Evolutionary conservation across 441 rosid genomes (phyloP), one percentile per base, ranked within the genome.

Genomic region (Brassica hybrid): DNA sequence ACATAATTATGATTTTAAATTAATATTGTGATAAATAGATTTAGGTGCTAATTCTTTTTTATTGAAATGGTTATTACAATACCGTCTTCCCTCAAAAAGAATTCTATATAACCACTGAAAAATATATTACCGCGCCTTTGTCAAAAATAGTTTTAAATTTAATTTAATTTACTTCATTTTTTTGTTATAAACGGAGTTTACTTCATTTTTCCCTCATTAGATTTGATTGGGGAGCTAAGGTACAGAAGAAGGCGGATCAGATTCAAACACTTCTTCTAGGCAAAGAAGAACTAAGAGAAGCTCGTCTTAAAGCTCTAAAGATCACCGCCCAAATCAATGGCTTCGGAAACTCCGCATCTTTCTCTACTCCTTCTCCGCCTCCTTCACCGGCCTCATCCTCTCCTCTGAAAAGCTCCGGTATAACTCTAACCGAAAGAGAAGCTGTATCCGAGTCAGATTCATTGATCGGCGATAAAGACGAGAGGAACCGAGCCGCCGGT

Each of bases 201-300:
- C n/a, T n/a, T n/a, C 23, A 54, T 54, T 3, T 54, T 8, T 54
- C 5, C 21, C 7, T 3, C 0, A 5, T 11, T 58, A 58, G 63
- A 21, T 58, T 74, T 65, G 71, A 74, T 36, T 65, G 77, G 71
- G 77, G 65, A 54, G 71, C 64, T 65, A 17, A 65, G 38, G 71
- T 73, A 3, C 77, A 65, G 12, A 65, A 65, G 21, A 73, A 65
- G 21, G 65, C 77, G 0, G 57, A 23, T 34, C 63, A 73, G 11
- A 65, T 73, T 0, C 71, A 65, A 73, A 73, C 71, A 0, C 71
- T 65, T 65, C 71, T 65, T 34, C 45, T 64, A 13, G 54, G 76
- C 0, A 73, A 65, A 54, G 71, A 73, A 14, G 65, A 65, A 65
- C 8, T 73, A 1, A 54, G 71, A 73, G 27, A 73, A 54, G 65